Evolutionary conservation across 2,329 filamentous ascomycete genomes (phyloP).

Genomic region (Alternaria alternata): DNA sequence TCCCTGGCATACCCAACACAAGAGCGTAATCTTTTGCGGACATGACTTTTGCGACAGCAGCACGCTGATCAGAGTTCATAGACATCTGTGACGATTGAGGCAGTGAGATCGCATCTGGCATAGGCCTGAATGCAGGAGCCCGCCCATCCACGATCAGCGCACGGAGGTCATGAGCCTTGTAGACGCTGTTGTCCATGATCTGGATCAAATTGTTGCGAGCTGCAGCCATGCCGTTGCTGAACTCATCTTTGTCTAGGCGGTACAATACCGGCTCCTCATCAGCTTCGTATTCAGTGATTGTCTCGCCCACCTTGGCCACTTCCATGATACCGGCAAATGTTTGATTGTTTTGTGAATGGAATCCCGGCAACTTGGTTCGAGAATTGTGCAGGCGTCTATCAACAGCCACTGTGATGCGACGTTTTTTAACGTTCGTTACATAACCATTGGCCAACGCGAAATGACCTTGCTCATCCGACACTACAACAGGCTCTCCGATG

Average conservation of each 20-base stretch:
- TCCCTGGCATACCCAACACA: slow-evolving; percentile 98
- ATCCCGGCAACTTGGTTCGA: slow-evolving; percentile 76
- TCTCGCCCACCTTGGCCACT: slow-evolving; percentile 65
- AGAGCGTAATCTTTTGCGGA: slow-evolving; percentile 93
- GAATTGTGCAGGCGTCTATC: slow-evolving; percentile 90
- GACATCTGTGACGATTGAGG: slow-evolving; percentile 63
- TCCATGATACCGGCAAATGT: slow-evolving; percentile 93
- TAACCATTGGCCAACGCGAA: slow-evolving; percentile 95
- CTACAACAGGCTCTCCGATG: slow-evolving; percentile 90
- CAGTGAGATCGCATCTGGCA: slow-evolving; percentile 67
- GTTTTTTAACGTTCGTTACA: slow-evolving; percentile 77
- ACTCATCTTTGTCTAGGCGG: slow-evolving; percentile 95
- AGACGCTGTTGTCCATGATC: slow-evolving; percentile 82
- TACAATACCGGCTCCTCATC: slow-evolving; percentile 71
- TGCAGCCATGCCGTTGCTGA: slow-evolving; percentile 96
- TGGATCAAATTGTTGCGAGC: slow-evolving; percentile 93
- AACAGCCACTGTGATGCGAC: slow-evolving; percentile 84
- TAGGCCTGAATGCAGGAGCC: slow-evolving; percentile 75
- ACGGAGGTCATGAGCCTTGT: slow-evolving; percentile 75
- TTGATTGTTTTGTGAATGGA: slow-evolving; percentile 80
- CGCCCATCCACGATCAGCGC: slow-evolving; percentile 80
- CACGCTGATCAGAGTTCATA: slow-evolving; percentile 87
- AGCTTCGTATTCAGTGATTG: slow-evolving; percentile 43
- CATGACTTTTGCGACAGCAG: slow-evolving; percentile 94
- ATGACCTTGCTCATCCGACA: slow-evolving; percentile 93